phyloP scores from a whole-genome alignment of 2,329 filamentous ascomycete species.

The Pestalotiopsis fici region DNA sequence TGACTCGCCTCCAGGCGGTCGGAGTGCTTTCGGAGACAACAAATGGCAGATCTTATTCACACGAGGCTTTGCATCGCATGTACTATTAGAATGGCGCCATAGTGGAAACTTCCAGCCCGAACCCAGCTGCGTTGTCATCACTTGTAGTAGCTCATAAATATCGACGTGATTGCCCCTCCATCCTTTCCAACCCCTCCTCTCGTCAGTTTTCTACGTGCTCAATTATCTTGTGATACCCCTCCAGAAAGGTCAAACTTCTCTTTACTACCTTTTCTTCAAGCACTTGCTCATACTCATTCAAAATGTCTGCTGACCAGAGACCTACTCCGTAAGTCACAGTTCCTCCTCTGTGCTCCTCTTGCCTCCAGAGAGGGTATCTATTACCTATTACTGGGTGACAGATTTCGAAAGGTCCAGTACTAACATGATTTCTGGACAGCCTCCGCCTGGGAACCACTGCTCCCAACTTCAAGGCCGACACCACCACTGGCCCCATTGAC shows the following conservation, averaged over 20 bases:
- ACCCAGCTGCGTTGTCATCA: not conserved
- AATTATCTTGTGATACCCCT: constrained; percentile 1
- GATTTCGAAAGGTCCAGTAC: not conserved
- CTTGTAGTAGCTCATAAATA: not conserved
- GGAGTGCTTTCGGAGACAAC: constrained; percentile 5
- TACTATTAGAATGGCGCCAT: constrained; percentile 3
- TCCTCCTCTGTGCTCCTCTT: not conserved
- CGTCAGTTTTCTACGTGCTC: not conserved
- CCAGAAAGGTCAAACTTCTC: not conserved
- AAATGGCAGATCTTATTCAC: constrained; percentile 1
- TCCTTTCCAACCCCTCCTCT: not conserved
- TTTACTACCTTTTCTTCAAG: not conserved
- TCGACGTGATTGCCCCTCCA: not conserved
- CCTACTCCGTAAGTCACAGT: constrained; percentile 28
- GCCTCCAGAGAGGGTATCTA: too few relatives aligned
- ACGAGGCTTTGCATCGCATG: not conserved
- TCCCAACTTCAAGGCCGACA: constrained; percentile 83
- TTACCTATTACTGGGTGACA: not conserved
- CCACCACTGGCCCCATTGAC: constrained; percentile 75
- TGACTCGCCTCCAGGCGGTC: constrained; percentile 6
- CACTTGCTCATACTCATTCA: constrained; percentile 4
- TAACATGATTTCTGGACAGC: constrained; percentile 29
- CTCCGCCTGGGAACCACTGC: constrained; percentile 68
- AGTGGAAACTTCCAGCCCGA: constrained; percentile 3
- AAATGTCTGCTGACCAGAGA: constrained; percentile 27